Evolutionary conservation across 768 basidiomycete species (phyloP).

Genomic region (Tricholoma sp.): DNA sequence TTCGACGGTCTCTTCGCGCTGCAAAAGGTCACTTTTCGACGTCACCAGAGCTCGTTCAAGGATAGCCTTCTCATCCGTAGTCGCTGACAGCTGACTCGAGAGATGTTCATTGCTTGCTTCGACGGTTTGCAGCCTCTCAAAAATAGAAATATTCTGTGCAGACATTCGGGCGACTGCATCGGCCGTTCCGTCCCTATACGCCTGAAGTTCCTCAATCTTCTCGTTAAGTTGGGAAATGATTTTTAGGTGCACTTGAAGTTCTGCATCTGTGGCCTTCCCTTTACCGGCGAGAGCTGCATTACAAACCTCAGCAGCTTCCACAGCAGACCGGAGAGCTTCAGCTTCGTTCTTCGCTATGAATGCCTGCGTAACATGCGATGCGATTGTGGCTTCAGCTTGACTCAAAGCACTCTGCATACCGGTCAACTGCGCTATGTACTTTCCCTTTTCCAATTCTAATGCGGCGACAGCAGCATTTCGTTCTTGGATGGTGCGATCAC

Average conservation of each 20-base stretch:
- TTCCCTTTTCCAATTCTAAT: constrained; percentile 10
- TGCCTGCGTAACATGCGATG: constrained; percentile 8
- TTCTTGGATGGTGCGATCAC: constrained; percentile 14
- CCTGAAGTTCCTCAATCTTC: neutral
- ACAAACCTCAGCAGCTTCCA: neutral
- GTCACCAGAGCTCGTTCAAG: constrained; percentile 1
- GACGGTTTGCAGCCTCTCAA: neutral
- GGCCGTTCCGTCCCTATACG: neutral
- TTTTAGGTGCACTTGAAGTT: neutral
- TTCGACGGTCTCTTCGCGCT: neutral
- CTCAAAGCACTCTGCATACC: constrained; percentile 9
- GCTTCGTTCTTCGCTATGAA: constrained; percentile 5
- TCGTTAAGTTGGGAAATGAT: constrained; percentile 5
- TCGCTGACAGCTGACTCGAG: constrained; percentile 5
- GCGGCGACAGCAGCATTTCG: constrained; percentile 8
- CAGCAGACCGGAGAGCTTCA: constrained; percentile 2
- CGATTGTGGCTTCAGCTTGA: constrained; percentile 5
- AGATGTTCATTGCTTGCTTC: neutral
- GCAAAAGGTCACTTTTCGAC: neutral
- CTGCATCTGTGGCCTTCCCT: neutral
- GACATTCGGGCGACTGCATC: neutral
- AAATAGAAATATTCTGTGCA: constrained; percentile 2
- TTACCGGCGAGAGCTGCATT: neutral
- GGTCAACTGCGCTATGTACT: constrained; percentile 9
- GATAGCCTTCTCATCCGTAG: constrained; percentile 3